Conservation (phyloP, 139 green algal genomes). For the Raphidocelis subcapitata region DNA sequence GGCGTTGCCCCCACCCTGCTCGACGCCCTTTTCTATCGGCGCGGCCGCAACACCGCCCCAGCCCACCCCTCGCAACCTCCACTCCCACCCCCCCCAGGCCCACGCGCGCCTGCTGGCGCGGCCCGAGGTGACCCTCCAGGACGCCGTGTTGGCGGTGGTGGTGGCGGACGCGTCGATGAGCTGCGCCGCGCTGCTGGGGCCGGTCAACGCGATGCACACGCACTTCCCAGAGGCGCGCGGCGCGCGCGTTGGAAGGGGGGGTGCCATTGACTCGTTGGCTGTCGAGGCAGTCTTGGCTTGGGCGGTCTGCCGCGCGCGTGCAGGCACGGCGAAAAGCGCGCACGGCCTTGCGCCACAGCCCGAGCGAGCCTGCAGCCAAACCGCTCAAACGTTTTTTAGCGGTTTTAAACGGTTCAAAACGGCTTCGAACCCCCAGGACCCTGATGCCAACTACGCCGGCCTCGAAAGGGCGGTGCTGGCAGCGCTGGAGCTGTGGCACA, state of each 20-base stretch:
- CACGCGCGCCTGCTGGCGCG: constrained; percentile 79
- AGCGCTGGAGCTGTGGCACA: constrained; percentile 14
- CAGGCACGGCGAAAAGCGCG: background rate
- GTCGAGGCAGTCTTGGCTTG: too few relatives aligned
- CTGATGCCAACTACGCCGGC: constrained; percentile 28
- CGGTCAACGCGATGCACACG: constrained; percentile 14
- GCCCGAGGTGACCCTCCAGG: constrained; percentile 47
- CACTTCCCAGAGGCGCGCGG: constrained; percentile 17
- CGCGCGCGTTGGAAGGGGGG: background rate
- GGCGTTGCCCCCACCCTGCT: too few relatives aligned
- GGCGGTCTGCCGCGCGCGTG: too few relatives aligned
- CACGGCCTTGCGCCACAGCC: background rate
- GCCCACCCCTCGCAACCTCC: too few relatives aligned
- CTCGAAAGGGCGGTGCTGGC: constrained; percentile 30
- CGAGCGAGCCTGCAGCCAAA: too few relatives aligned
- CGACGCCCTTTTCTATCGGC: too few relatives aligned
- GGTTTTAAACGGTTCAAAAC: too few relatives aligned
- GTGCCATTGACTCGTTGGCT: too few relatives aligned
- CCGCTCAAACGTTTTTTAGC: too few relatives aligned
- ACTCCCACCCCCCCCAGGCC: constrained; percentile 40
- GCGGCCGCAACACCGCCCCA: too few relatives aligned
- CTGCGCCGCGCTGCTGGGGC: constrained; percentile 16
- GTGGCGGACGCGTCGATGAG: constrained; percentile 45
- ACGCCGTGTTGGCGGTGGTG: constrained; percentile 65
- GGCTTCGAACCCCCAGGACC: constrained; percentile 3